phyloP scores from a whole-genome alignment of 345 rosid genomes.

The Passiflora organensis region DNA sequence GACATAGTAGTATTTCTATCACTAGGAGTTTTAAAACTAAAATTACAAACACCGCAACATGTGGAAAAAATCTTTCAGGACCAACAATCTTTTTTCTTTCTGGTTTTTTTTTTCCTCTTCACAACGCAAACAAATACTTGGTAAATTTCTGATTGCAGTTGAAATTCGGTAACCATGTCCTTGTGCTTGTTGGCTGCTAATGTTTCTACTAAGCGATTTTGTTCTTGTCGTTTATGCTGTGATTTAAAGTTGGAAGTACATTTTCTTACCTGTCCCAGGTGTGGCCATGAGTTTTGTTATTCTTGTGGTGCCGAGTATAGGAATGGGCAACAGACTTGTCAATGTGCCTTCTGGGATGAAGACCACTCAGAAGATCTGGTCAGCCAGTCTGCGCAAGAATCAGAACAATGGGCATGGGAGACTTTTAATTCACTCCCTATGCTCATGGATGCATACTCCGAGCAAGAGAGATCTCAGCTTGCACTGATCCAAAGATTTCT shows the following conservation, averaged over 20 bases:
- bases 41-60: no score
- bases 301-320: constrained; percentile 87
- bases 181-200: no score
- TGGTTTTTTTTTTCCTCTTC: no score
- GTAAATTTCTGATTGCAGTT: no score
- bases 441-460: constrained; percentile 84
- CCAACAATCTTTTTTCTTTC: no score
- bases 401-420: constrained; percentile 98
- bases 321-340: constrained; percentile 72
- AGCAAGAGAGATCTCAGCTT: constrained; percentile 92
- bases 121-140: no score
- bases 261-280: constrained; percentile 41
- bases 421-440: constrained; percentile 80
- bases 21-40: no score
- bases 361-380: constrained; percentile 54
- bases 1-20: no score
- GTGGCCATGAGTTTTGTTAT: constrained; percentile 93
- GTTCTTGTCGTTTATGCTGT: no score
- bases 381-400: constrained; percentile 62
- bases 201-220: no score
- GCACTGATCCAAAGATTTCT: constrained; percentile 88
- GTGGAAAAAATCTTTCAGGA: no score
- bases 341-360: constrained; percentile 88
- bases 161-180: no score
- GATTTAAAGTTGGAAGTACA: not conserved